These are phyloP conservation scores for Fusarium pseudograminearum DNA, from an alignment of 2,329 filamentous ascomycete genomes.

Conservation along the genomic window DNA sequence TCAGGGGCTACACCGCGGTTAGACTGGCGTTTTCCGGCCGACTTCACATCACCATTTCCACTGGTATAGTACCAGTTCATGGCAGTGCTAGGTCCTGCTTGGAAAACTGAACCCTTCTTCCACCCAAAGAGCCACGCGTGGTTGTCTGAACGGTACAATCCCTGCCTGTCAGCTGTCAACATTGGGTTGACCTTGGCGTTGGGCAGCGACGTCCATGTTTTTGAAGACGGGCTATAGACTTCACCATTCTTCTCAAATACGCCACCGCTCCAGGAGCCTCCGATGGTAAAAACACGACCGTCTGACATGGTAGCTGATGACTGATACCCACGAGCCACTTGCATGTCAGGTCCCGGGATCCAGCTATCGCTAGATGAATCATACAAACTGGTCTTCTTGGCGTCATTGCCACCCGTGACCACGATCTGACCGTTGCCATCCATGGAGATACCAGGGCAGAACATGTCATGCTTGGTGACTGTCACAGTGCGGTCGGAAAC, in stretches of 20 bases:
- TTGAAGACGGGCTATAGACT: slow-evolving; percentile 13
- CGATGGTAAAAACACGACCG: slow-evolving; percentile 28
- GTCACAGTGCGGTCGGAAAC: slow-evolving; percentile 41
- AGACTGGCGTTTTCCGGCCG: slow-evolving; percentile 43
- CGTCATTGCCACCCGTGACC: slow-evolving; percentile 66
- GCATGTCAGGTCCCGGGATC: slow-evolving; percentile 28
- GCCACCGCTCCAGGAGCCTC: slow-evolving; percentile 33
- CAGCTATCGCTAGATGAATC: slow-evolving; percentile 40
- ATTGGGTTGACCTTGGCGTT: slow-evolving; percentile 59
- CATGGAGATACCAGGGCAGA: slow-evolving; percentile 66
- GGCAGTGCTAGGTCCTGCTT: slow-evolving; percentile 63
- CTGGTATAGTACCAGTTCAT: slow-evolving; percentile 68
- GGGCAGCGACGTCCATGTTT: slow-evolving; percentile 24
- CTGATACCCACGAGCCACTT: slow-evolving; percentile 23
- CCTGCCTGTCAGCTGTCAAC: slow-evolving; percentile 55
- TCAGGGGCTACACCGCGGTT: slow-evolving; percentile 55
- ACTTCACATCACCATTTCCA: slow-evolving; percentile 34
- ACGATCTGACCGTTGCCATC: slow-evolving; percentile 62
- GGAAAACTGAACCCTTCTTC: slow-evolving; percentile 63
- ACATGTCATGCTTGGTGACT: slow-evolving; percentile 66
- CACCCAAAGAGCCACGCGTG: slow-evolving; percentile 48
- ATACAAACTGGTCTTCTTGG: slow-evolving; percentile 62
- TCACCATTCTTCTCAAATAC: slow-evolving; percentile 25
- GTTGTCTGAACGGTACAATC: slow-evolving; percentile 57
- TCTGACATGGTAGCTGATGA: slow-evolving; percentile 21